Conservation (phyloP, 768 basidiomycete genomes). For the Terana coerulea region DNA sequence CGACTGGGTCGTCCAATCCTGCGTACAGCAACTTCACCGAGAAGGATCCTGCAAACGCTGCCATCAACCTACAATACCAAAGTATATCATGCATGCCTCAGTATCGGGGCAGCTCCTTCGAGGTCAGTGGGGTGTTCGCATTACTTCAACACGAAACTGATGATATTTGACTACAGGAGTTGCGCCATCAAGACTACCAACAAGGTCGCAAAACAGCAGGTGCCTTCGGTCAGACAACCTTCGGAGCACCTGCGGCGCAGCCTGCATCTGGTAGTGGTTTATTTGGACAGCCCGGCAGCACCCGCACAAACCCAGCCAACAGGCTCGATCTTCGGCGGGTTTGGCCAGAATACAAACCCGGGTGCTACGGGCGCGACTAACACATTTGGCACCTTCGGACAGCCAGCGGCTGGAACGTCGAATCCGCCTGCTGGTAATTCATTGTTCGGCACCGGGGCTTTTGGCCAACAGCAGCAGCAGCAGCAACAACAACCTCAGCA, state of each 20-base stretch:
- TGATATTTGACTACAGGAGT: slow-evolving; percentile 30
- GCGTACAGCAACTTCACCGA: slow-evolving; percentile 56
- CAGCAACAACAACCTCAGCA: slow-evolving; percentile 28
- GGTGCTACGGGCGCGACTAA: slow-evolving; percentile 20
- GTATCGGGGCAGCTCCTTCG: slow-evolving; percentile 71
- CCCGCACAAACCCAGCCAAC: slow-evolving; percentile 25
- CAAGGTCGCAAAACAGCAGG: slow-evolving; percentile 42
- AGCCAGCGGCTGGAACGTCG: slow-evolving; percentile 19
- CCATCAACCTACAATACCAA: slow-evolving; percentile 65
- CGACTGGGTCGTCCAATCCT: slow-evolving; percentile 68
- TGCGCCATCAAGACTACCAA: slow-evolving; percentile 45
- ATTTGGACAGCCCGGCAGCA: slow-evolving; percentile 28
- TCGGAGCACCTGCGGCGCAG: slow-evolving; percentile 28
- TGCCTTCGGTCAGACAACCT: slow-evolving; percentile 31
- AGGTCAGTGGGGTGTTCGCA: no score
- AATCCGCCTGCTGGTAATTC: slow-evolving; percentile 15
- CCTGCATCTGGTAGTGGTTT: slow-evolving; percentile 20
- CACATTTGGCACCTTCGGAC: slow-evolving; percentile 30
- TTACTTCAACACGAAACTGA: background rate
- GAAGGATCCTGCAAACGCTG: slow-evolving; percentile 54
- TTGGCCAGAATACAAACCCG: slow-evolving; percentile 22
- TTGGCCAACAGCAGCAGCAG: slow-evolving; percentile 30
- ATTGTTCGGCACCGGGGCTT: slow-evolving; percentile 28
- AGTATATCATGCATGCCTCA: slow-evolving; percentile 76
- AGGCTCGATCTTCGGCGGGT: slow-evolving; percentile 24